These are phyloP conservation scores for Lasiodiplodia hormozganensis DNA, from an alignment of 2,329 filamentous ascomycete species.

Conservation along the genomic window DNA sequence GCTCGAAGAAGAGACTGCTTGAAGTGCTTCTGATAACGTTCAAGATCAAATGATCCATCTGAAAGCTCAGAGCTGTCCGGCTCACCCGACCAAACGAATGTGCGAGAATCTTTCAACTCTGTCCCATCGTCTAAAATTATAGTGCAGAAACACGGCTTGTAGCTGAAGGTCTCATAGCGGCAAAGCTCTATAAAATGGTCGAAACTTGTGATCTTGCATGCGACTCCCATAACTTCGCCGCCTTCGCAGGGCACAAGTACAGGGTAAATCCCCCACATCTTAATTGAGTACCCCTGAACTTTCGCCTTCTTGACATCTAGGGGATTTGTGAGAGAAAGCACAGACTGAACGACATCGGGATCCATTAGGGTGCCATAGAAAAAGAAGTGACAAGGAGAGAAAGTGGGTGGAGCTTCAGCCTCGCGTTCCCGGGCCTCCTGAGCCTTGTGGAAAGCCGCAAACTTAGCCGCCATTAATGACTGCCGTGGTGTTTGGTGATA, in stretches of 20 bases:
- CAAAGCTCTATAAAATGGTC: constrained; percentile 33
- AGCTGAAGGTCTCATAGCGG: constrained; percentile 36
- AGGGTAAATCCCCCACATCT: constrained; percentile 46
- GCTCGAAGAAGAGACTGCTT: constrained; percentile 32
- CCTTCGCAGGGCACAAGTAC: constrained; percentile 32
- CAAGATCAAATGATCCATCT: constrained; percentile 37
- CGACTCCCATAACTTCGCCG: constrained; percentile 31
- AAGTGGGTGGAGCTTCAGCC: constrained; percentile 21
- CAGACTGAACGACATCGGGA: constrained; percentile 38
- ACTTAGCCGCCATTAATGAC: background rate
- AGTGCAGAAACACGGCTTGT: constrained; percentile 34
- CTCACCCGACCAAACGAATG: constrained; percentile 37
- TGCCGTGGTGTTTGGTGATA: background rate
- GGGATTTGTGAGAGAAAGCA: constrained; percentile 37
- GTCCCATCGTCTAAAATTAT: constrained; percentile 31
- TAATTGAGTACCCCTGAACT: constrained; percentile 38
- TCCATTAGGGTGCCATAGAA: constrained; percentile 45
- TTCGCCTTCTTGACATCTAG: constrained; percentile 35
- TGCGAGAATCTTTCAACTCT: constrained; percentile 30
- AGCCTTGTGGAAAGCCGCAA: background rate
- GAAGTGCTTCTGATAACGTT: constrained; percentile 37
- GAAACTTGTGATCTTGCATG: constrained; percentile 33
- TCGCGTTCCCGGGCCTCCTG: background rate
- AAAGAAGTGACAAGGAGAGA: constrained; percentile 40
- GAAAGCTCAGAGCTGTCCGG: constrained; percentile 36